phyloP scores from a whole-genome alignment of 1,284 basidiomycete genomes.

The Leccinum subspadiceum region DNA sequence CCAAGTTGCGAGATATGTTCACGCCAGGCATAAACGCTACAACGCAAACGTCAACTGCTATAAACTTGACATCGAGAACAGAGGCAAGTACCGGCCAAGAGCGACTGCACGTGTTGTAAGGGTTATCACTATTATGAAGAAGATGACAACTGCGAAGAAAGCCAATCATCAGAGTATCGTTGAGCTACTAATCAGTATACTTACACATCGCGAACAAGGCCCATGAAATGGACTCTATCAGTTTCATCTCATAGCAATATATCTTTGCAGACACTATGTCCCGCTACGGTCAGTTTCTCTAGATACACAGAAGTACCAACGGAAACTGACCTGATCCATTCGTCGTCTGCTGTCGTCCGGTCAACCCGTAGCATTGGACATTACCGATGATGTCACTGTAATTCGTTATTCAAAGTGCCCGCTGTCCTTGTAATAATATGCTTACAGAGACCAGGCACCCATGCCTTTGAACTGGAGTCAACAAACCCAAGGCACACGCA shows the following conservation, averaged over 20 bases:
- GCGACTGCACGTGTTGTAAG: slow-evolving; percentile 44
- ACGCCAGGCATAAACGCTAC: slow-evolving; percentile 42
- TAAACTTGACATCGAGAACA: background rate
- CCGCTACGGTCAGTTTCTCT: slow-evolving; percentile 6
- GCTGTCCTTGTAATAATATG: slow-evolving; percentile 4
- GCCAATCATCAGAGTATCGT: slow-evolving; percentile 38
- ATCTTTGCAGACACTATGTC: slow-evolving; percentile 49
- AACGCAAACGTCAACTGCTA: slow-evolving; percentile 4
- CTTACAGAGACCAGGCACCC: slow-evolving; percentile 73
- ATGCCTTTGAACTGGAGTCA: slow-evolving; percentile 46
- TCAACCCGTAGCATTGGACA: slow-evolving; percentile 59
- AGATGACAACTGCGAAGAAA: slow-evolving; percentile 38
- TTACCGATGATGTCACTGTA: slow-evolving; percentile 66
- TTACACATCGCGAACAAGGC: slow-evolving; percentile 58
- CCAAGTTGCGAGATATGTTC: slow-evolving; percentile 51
- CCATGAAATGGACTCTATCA: slow-evolving; percentile 77
- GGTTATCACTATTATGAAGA: slow-evolving; percentile 42
- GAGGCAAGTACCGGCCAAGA: slow-evolving; percentile 36
- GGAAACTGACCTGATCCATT: slow-evolving; percentile 50
- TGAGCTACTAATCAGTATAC: slow-evolving; percentile 38
- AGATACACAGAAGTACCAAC: background rate
- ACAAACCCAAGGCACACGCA: background rate
- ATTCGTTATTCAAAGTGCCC: slow-evolving; percentile 6
- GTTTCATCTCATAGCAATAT: slow-evolving; percentile 77
- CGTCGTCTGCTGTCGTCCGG: slow-evolving; percentile 48